These are phyloP conservation scores for Phytopythium ostracodes DNA, from an alignment of 352 stramenopile species.

Conservation along the genomic window DNA sequence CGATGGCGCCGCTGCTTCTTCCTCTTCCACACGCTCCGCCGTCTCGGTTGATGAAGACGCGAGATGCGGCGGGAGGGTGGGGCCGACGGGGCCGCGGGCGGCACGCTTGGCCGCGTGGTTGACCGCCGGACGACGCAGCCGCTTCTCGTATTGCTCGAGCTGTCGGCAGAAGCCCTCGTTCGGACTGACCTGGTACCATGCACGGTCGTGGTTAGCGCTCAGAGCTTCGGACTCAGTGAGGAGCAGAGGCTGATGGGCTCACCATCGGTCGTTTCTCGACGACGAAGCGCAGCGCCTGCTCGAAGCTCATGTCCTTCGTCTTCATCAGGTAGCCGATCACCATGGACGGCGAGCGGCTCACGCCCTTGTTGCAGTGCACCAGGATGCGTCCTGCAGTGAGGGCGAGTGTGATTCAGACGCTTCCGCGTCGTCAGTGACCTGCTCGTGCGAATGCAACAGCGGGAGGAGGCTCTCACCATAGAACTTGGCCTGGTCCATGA, in stretches of 20 bases:
- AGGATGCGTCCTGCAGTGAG: slow-evolving; percentile 65
- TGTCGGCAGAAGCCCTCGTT: slow-evolving; percentile 71
- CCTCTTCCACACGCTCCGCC: slow-evolving; percentile 4
- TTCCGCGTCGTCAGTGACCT: slow-evolving; percentile 34
- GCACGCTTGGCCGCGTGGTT: slow-evolving; percentile 17
- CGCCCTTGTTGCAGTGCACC: slow-evolving; percentile 91
- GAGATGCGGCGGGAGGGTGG: slow-evolving; percentile 15
- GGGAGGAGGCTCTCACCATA: slow-evolving; percentile 55
- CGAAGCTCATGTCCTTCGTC: slow-evolving; percentile 51
- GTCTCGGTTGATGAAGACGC: neutral
- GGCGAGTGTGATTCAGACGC: slow-evolving; percentile 12
- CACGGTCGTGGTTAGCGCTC: neutral
- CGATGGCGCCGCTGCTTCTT: slow-evolving; percentile 12
- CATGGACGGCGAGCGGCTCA: slow-evolving; percentile 87
- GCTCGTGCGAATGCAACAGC: neutral
- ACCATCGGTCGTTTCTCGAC: slow-evolving; percentile 48
- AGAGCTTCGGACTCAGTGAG: neutral
- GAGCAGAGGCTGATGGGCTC: neutral
- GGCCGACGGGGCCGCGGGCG: slow-evolving; percentile 21
- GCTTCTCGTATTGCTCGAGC: slow-evolving; percentile 49
- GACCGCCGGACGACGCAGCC: slow-evolving; percentile 26
- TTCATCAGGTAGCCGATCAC: slow-evolving; percentile 92
- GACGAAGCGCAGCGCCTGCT: slow-evolving; percentile 65
- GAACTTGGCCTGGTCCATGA: slow-evolving; percentile 90
- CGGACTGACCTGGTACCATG: slow-evolving; percentile 36